phyloP scores from a whole-genome alignment of 202 grass and related monocot genomes.

The Bolboschoenoplectus hybrid region DNA sequence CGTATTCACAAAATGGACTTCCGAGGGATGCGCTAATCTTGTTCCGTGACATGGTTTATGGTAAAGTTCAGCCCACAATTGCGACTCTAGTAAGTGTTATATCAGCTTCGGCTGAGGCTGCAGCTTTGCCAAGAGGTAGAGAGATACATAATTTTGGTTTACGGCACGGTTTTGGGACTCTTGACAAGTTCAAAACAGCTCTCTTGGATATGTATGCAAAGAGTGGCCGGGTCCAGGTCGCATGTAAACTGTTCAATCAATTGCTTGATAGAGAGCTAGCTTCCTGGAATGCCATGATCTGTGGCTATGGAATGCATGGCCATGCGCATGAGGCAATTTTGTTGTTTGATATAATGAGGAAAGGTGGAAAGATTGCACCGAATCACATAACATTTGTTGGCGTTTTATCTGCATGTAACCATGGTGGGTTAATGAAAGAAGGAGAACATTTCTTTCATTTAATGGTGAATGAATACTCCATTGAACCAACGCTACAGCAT shows the following conservation, averaged over 20 bases:
- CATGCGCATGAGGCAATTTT: constrained; percentile 44
- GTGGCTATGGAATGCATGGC: constrained; percentile 46
- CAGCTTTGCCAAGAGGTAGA: constrained; percentile 68
- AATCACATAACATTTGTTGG: constrained; percentile 52
- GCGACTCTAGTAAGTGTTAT: constrained; percentile 36
- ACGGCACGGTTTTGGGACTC: neutral
- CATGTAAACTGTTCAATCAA: constrained; percentile 42
- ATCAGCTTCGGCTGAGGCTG: constrained; percentile 50
- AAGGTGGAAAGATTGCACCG: constrained; percentile 44
- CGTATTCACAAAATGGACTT: constrained; percentile 39
- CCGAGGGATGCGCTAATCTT: constrained; percentile 9
- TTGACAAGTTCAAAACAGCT: constrained; percentile 45
- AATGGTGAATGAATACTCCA: constrained; percentile 48
- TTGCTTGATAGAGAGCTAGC: constrained; percentile 62
- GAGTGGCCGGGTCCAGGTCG: constrained; percentile 45
- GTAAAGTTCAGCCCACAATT: constrained; percentile 17
- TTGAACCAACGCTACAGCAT: constrained; percentile 63
- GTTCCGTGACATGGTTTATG: constrained; percentile 35
- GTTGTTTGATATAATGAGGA: constrained; percentile 52
- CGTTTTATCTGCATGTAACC: constrained; percentile 56
- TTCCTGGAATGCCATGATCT: constrained; percentile 64
- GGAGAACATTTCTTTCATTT: constrained; percentile 42
- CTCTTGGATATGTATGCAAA: constrained; percentile 79
- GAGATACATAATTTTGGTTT: constrained; percentile 57
- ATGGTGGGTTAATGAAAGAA: constrained; percentile 53